Percentiles rank a stretch among this genome's conserved stretches.
phyloP scores from a whole-genome alignment of 345 rosid genomes.

The Passiflora organensis region DNA sequence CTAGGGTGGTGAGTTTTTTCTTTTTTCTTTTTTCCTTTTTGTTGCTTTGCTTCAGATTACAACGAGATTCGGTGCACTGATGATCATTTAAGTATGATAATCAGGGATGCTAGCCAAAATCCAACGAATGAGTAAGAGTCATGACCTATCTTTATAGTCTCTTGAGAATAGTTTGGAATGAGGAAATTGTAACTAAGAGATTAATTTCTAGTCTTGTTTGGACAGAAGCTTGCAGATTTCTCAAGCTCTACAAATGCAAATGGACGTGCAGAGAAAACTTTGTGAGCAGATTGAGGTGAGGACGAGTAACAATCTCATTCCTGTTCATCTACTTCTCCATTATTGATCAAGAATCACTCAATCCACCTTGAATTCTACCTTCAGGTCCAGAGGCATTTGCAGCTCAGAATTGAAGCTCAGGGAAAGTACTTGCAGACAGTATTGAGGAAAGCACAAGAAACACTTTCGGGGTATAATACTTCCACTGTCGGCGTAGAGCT shows the following conservation, averaged over 20 bases:
- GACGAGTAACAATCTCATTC: neutral
- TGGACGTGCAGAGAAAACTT: conserved; percentile 92
- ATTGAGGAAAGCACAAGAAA: conserved; percentile 81
- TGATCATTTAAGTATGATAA: conserved; percentile 18
- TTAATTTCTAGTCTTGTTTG: conserved; percentile 19
- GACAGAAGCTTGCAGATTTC: conserved; percentile 62
- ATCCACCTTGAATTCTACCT: conserved; percentile 10
- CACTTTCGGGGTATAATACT: conserved; percentile 63
- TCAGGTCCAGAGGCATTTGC: conserved; percentile 93
- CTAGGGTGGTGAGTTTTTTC: neutral
- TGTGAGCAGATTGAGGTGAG: conserved; percentile 91
- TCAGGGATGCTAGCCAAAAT: conserved; percentile 31
- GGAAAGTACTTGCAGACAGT: conserved; percentile 89
- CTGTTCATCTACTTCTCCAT: neutral
- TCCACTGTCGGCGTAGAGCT: conserved; percentile 56
- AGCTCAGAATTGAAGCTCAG: conserved; percentile 94
- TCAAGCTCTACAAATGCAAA: conserved; percentile 79
- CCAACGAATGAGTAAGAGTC: conserved; percentile 59
- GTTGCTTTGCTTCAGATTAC: conserved; percentile 34
- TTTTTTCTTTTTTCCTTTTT: conserved; percentile 3
- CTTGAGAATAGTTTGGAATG: conserved; percentile 12
- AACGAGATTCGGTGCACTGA: conserved; percentile 39
- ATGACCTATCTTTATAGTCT: neutral
- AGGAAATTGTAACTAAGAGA: neutral
- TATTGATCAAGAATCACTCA: conserved; percentile 5